Base-by-base conservation (phyloP, 2,329 filamentous ascomycete genomes). In the Clarireedia paspali region DNA sequence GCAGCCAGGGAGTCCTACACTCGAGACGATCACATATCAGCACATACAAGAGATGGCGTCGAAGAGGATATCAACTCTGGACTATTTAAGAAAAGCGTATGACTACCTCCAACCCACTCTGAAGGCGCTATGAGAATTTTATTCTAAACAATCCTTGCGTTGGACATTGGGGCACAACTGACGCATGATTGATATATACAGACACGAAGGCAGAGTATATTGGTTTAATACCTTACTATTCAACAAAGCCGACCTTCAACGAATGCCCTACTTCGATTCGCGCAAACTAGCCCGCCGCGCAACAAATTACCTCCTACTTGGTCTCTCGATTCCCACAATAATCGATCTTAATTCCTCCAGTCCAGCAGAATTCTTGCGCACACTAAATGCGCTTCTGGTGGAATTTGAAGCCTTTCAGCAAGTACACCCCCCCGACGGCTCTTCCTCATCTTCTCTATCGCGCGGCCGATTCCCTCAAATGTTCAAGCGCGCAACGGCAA, bases 191-290 rank as follows among this genome's bases (percentile, higher is more conserved):
- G 15, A 30, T 34, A 10, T 30, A 3, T 40, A 51, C 69, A 95
- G 90, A 27, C 91, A 99, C 69, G 91, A 96, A 73, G 91, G 92
- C 59, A 85, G 90, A 57, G 85, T 96, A 44, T 97, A 95, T 75
- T 97, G 94, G 91, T 96, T 97, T 77, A 96, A 96, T 73, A 96
- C 94, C 0, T 83, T 96, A 59, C 87, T 95, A 67, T 96, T 96
- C 72, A 89, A 91, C 62, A 88, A 89, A 66, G 72, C 82, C 30
- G 90, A 96, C 70, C 79, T 97, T 36, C 76, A 81, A 51, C 85
- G 86, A 67, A 86, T 96, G 75, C 85, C 92, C 47, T 95, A 90
- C 68, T 92, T 95, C 68, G 88, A 95, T 57, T 76, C 83, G 4
- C 84, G 88, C 61, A 94, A 92, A 68, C 83, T 96, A 49, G 86